phyloP scores from a whole-genome alignment of 345 rosid species.

The Iberis pinnata region DNA sequence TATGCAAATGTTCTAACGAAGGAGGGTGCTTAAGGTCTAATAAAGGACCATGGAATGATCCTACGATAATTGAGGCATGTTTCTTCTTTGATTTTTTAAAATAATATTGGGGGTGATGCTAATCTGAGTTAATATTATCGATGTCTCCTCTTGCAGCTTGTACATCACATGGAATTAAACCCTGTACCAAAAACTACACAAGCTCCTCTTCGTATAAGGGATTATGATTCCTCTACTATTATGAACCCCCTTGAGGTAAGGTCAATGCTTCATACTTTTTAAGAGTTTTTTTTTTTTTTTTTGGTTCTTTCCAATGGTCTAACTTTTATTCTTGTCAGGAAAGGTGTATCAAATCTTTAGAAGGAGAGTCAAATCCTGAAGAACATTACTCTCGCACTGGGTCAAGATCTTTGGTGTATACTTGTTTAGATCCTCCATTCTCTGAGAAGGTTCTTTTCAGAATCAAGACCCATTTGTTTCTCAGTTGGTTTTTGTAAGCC shows the following conservation, averaged over 20 bases:
- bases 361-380: slow-evolving; percentile 56
- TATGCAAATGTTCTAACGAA: slow-evolving; percentile 60
- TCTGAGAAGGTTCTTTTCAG: slow-evolving; percentile 51
- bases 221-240: slow-evolving; percentile 36
- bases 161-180: slow-evolving; percentile 47
- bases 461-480: slow-evolving; percentile 4
- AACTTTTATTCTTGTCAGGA: slow-evolving; percentile 34
- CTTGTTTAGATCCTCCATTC: slow-evolving; percentile 40
- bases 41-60: slow-evolving; percentile 96
- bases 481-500: background rate
- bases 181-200: slow-evolving; percentile 43
- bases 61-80: slow-evolving; percentile 68
- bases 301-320: slow-evolving; percentile 1
- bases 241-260: slow-evolving; percentile 41
- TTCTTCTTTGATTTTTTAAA: background rate
- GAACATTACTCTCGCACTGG: no score
- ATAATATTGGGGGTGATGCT: slow-evolving; percentile 14
- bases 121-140: slow-evolving; percentile 1
- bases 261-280: background rate
- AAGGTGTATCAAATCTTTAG: slow-evolving; percentile 34
- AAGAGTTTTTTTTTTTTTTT: slow-evolving; percentile 1
- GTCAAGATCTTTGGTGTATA: slow-evolving; percentile 35
- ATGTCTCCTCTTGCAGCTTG: slow-evolving; percentile 38
- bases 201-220: slow-evolving; percentile 29
- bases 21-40: slow-evolving; percentile 93